phyloP scores from a whole-genome alignment of 2,329 filamentous ascomycete species.

The Xylaria sp. region DNA sequence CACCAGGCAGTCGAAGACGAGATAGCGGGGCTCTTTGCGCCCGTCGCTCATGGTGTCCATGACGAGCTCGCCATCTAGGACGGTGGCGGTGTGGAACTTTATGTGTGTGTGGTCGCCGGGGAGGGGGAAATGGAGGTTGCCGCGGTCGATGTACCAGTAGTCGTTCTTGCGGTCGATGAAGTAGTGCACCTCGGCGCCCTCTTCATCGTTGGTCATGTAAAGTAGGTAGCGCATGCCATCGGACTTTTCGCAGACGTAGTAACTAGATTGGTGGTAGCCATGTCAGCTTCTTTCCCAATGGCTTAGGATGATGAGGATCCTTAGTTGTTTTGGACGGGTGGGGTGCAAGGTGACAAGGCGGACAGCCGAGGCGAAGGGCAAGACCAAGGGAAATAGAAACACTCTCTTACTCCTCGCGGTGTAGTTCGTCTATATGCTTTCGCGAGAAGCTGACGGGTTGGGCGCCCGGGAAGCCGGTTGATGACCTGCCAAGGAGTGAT shows the following conservation, averaged over 20 bases:
- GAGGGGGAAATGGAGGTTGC: slow-evolving; percentile 81
- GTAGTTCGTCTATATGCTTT: slow-evolving; percentile 83
- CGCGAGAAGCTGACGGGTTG: slow-evolving; percentile 93
- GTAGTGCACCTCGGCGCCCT: slow-evolving; percentile 77
- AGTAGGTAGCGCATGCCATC: slow-evolving; percentile 96
- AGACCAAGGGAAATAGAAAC: neutral
- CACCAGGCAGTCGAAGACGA: slow-evolving; percentile 93
- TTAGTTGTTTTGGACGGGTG: neutral
- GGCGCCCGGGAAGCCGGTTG: slow-evolving; percentile 81
- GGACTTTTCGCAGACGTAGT: slow-evolving; percentile 98
- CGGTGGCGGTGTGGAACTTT: slow-evolving; percentile 79
- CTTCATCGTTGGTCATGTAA: slow-evolving; percentile 78
- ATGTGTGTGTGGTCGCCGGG: slow-evolving; percentile 63
- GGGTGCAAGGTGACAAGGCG: too few relatives aligned
- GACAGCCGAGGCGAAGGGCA: too few relatives aligned
- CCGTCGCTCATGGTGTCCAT: slow-evolving; percentile 79
- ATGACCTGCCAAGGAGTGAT: slow-evolving; percentile 74
- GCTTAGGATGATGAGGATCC: neutral
- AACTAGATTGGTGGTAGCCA: slow-evolving; percentile 60
- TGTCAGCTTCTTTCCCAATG: slow-evolving; percentile 9
- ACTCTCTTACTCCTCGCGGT: slow-evolving; percentile 76
- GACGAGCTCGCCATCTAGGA: slow-evolving; percentile 94
- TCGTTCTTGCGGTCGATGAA: slow-evolving; percentile 98
- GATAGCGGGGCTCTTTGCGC: slow-evolving; percentile 76
- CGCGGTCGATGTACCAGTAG: slow-evolving; percentile 83